phyloP scores from a whole-genome alignment of 202 grass and related monocot species.

The Schoenoplectus tabernaemontani region DNA sequence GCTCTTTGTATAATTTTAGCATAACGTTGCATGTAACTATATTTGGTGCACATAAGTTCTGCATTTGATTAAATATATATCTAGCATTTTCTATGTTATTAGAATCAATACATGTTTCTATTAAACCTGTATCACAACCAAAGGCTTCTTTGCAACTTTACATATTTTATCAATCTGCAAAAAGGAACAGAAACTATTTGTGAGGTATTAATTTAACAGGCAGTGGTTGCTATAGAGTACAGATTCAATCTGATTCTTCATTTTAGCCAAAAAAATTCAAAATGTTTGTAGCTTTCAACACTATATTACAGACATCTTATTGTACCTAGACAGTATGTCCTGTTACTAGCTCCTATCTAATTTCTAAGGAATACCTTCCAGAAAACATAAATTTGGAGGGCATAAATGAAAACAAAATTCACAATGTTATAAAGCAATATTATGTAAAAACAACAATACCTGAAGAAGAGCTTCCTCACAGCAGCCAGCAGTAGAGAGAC shows the following conservation, averaged over 20 bases:
- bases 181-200: background rate
- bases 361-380: background rate
- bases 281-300: background rate
- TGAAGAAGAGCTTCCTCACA: constrained; percentile 91
- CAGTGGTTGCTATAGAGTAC: background rate
- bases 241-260: background rate
- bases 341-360: background rate
- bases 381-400: background rate
- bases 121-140: constrained; percentile 93
- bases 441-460: constrained; percentile 29
- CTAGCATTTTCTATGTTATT: constrained; percentile 70
- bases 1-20: constrained; percentile 64
- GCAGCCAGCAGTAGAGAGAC: constrained; percentile 74
- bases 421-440: constrained; percentile 1
- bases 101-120: constrained; percentile 72
- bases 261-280: background rate
- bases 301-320: background rate
- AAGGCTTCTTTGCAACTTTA: constrained; percentile 93
- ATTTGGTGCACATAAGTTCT: constrained; percentile 81
- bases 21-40: constrained; percentile 84
- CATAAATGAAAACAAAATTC: background rate
- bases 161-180: constrained; percentile 89
- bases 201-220: background rate
- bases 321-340: background rate
- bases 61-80: constrained; percentile 81